Base-by-base conservation (phyloP, 352 stramenopile species). In the Phytophthora hybrid region DNA sequence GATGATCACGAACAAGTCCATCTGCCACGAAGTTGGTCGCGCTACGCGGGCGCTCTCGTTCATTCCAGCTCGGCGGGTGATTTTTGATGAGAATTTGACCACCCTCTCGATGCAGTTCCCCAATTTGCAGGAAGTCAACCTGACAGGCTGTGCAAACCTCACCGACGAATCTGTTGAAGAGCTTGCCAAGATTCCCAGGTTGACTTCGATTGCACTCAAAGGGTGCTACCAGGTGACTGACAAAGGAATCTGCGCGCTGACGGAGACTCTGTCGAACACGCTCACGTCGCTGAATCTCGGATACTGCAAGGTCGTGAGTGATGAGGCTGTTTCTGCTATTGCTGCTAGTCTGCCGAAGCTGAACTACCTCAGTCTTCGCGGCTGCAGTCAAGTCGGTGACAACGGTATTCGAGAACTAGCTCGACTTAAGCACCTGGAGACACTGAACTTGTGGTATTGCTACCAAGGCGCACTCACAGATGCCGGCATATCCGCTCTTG, bases 391-490 rank as follows among this genome's bases (percentile, higher is more conserved):
- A 39, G 78, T 93, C 52, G 81, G 82, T 0, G 87, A 93, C 58
- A 66, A 61, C 1, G 87, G 84, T 11, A 87, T 92, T 63, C 74
- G 59, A 18, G 69, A 82, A 7, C 74, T 93, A 23, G 57, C 75
- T 16, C 70, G 62, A 18, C 69, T 93, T 6, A 49, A 59, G 29
- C 63, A 80, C 18, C 65, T 93, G 14, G 65, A 79, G 59, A 87
- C 76, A 19, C 83, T 95, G 41, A 93, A 93, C 19, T 64, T 95
- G 5, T 95, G 86, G 88, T 95, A 95, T 72, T 93, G 86, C 75
- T 88, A 91, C 63, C 88, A 95, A 80, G 88, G 86, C 0, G 74
- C 90, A 54, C 77, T 95, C 26, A 93, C 87, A 0, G 88, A 95
- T 63, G 75, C 32, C 2, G 87, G 85, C 6, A 85, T 95, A 55